Conservation (phyloP, 2,329 filamentous ascomycete species). For the Penicillium sp. region DNA sequence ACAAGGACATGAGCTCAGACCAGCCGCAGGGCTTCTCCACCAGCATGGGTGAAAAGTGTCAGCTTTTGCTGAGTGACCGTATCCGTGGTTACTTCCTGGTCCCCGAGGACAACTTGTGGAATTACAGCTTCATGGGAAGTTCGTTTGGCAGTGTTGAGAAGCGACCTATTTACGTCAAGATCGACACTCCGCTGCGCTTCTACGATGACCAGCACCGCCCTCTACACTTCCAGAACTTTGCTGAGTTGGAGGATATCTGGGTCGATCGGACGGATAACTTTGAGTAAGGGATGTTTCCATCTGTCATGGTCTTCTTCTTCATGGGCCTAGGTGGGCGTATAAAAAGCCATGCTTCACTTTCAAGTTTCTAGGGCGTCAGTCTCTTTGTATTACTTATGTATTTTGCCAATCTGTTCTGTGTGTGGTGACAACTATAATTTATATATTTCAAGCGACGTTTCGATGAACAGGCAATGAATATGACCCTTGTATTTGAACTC, state of each 20-base stretch:
- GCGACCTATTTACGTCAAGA: conserved; percentile 85
- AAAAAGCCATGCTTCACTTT: conserved; percentile 18
- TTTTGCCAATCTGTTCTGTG: conserved; percentile 19
- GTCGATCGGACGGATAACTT: conserved; percentile 93
- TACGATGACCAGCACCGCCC: conserved; percentile 92
- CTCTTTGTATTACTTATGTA: conserved; percentile 18
- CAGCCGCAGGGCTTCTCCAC: conserved; percentile 93
- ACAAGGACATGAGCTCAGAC: conserved; percentile 89
- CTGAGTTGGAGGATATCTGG: conserved; percentile 95
- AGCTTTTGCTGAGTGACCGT: conserved; percentile 87
- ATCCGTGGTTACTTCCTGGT: conserved; percentile 96
- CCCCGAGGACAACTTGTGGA: conserved; percentile 88
- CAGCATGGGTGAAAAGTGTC: conserved; percentile 91
- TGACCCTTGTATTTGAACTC: conserved; percentile 9
- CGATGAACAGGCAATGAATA: conserved; percentile 11
- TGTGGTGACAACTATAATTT: conserved; percentile 31
- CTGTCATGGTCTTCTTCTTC: neutral
- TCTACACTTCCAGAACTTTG: conserved; percentile 95
- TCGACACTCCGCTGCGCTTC: conserved; percentile 87
- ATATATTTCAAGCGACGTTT: conserved; percentile 25
- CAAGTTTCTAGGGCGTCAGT: conserved; percentile 22
- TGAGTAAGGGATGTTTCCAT: conserved; percentile 60
- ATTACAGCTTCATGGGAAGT: conserved; percentile 97
- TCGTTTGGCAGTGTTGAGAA: conserved; percentile 87
- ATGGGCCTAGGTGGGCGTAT: conserved; percentile 27